Percentiles rank a stretch among this genome's conserved stretches.
Conservation (phyloP, 257 asterid genomes). For the Handroanthus guayacan region DNA sequence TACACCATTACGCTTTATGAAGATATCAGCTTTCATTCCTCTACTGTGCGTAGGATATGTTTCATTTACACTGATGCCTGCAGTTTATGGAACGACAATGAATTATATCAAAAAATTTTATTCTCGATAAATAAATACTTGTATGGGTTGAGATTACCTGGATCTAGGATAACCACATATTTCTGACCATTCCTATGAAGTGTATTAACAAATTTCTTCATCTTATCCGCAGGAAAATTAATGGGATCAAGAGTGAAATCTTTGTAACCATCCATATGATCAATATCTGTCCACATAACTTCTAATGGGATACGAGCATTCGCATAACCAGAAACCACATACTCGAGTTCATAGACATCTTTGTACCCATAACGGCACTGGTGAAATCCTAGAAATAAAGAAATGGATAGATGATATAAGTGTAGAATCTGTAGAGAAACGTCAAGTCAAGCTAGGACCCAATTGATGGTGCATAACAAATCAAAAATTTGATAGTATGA, state of each 20-base stretch:
- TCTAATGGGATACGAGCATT: conserved; percentile 85
- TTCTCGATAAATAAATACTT: background rate
- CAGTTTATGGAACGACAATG: background rate
- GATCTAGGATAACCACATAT: conserved; percentile 84
- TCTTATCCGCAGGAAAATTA: conserved; percentile 61
- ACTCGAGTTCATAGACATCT: conserved; percentile 65
- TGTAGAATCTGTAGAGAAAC: background rate
- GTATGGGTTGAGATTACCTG: conserved; percentile 54
- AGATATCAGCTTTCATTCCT: conserved; percentile 76
- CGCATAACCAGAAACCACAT: conserved; percentile 74
- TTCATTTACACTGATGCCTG: conserved; percentile 69
- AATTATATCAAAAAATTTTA: too few species aligned
- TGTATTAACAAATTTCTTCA: conserved; percentile 59
- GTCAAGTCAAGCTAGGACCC: background rate
- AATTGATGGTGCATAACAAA: background rate
- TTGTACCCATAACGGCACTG: conserved; percentile 88
- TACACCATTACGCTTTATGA: conserved; percentile 66
- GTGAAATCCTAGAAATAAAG: conserved; percentile 69
- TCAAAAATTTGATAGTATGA: background rate
- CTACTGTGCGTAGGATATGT: conserved; percentile 71
- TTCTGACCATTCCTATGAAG: conserved; percentile 77
- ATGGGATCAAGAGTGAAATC: conserved; percentile 92
- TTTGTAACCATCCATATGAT: conserved; percentile 89
- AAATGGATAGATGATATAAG: background rate
- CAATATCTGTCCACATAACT: conserved; percentile 95